Conservation (phyloP, 331 rosid genomes). For the Prunus yedoensis region DNA sequence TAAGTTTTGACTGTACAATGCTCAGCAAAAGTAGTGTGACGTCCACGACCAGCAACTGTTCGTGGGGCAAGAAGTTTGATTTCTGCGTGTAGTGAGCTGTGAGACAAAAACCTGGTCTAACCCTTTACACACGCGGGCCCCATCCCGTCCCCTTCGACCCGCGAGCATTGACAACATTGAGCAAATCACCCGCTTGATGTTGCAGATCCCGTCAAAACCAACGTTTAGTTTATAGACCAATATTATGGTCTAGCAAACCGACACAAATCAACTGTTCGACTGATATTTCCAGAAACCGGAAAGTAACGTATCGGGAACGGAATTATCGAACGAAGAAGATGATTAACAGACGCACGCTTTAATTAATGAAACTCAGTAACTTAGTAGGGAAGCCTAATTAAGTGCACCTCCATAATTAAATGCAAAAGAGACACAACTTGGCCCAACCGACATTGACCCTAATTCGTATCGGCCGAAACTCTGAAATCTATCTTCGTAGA, state of each 20-base stretch:
- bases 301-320: neutral
- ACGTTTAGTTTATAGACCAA: neutral
- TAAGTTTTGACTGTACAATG: too few species aligned
- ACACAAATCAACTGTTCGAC: neutral
- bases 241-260: neutral
- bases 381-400: neutral
- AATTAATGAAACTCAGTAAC: neutral
- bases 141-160: neutral
- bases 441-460: neutral
- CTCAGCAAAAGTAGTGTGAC: neutral
- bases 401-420: neutral
- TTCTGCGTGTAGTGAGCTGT: neutral
- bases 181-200: neutral
- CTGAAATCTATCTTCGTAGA: neutral
- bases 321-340: neutral
- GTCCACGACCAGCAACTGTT: neutral
- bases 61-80: neutral
- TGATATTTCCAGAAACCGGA: neutral
- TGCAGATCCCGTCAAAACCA: neutral
- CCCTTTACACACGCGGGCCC: slow-evolving; percentile 10
- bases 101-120: slow-evolving; percentile 1
- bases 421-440: neutral
- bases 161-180: neutral
- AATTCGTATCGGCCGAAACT: neutral
- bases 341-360: neutral